Evolutionary conservation across 2,329 filamentous ascomycete genomes (phyloP), one percentile per base, ranked within the genome.

Genomic region (Phialemonium atrogriseum): DNA sequence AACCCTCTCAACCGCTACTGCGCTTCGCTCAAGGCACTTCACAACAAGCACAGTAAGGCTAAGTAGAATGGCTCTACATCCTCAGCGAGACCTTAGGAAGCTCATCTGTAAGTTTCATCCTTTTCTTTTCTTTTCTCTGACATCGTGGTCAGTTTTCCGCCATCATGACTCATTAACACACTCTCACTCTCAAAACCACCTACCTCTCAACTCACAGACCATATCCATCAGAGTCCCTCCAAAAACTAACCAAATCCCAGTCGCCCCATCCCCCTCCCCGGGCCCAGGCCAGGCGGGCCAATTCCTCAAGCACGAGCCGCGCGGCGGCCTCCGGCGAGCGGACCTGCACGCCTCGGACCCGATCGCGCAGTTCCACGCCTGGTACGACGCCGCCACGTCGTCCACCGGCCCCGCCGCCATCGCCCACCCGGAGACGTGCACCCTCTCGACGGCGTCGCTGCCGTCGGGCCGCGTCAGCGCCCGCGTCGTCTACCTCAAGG

Each of bases 401-500:
- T 74, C 80, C 40, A 50, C 52, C 17, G 49, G 49, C 12, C 41
- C 39, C 24, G 38, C 44, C 3, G 40, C 40, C n/a, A 72, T 87
- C 27, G 64, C 77, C 27, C 83, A 93, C 45, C 88, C 89, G 2
- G 91, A 98, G 59, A 84, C 91, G 1, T 87, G 86, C 49, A 87
- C 81, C 2, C 68, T 98, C 2, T 82, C 87, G 4, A 98, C 91
- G 1, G 87, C 88, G 0, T 66, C 70, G 15, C 70, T 96, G 5
- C 89, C 89, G 2, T 83, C 77, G 0, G 91, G 91, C 38, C 79
- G 83, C 27, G 83, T 96, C 13, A 86, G 78, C 27, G 80, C 84
- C 4, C 84, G 91, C 37, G 72, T 86, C 45, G 86, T 98, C 22
- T 98, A 96, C 60, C 71, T 98, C 44, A 98, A 98, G 61, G 91